Base-by-base conservation (phyloP, 2,329 filamentous ascomycete genomes). In the Hypocreales sp. region DNA sequence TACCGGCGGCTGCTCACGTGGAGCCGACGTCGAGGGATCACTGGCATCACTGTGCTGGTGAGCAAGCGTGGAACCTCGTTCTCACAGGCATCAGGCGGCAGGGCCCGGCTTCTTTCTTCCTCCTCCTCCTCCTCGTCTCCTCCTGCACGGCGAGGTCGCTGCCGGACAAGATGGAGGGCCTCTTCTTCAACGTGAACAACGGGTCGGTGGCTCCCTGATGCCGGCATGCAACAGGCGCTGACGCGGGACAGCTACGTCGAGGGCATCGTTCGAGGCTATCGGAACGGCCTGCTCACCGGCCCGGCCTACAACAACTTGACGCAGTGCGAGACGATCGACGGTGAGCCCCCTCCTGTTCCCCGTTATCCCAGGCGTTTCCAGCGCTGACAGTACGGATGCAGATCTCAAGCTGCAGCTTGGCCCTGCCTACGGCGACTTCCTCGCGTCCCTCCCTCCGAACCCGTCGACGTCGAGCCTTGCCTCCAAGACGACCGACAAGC, bases 341-440 rank as follows among this genome's bases (percentile, higher is more conserved):
- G 87, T 90, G 30, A 27, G 22, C 16, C 24, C 9, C 20, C 29
- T 5, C 8, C 20, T 15, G 13, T 7, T 29, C 12, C 15, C 7
- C 11, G 5, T 10, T 13, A n/a, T n/a, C n/a, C n/a, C n/a, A n/a
- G n/a, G n/a, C n/a, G n/a, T n/a, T n/a, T n/a, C n/a, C n/a, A n/a
- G n/a, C n/a, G n/a, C n/a, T n/a, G n/a, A n/a, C n/a, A n/a, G n/a
- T n/a, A n/a, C n/a, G n/a, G 9, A 13, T 13, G 9, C 41, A 95
- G 90, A 98, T 63, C 75, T 98, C 40, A 98, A 95, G 64, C 77
- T 95, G 31, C 90, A 98, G 59, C 83, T 98, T 22, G 84, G 82
- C 30, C 90, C 90, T 36, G 79, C 90, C 27, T 98, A 98, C 47
- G 90, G 92, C 57, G 90, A 98, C 59, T 93, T 93, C 58, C 82